These are phyloP conservation scores for Solanum ahanhuiri DNA, from an alignment of 257 asterid species.

Conservation along the genomic window DNA sequence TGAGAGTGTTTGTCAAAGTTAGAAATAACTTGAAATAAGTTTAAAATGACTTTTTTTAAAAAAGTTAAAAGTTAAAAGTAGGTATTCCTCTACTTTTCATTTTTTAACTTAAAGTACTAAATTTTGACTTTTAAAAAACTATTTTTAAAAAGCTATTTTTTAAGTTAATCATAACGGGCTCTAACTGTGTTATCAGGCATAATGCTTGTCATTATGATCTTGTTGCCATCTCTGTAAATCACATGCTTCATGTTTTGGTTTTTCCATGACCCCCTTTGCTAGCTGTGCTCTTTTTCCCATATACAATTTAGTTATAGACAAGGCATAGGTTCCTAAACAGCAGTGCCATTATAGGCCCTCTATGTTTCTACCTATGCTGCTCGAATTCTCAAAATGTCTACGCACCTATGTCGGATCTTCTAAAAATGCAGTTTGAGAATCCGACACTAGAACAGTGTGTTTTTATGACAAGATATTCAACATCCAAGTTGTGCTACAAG, in stretches of 20 bases:
- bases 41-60: too few relatives aligned
- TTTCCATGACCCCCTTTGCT: background rate
- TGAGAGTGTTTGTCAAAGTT: too few relatives aligned
- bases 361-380: background rate
- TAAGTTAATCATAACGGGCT: too few relatives aligned
- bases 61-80: too few relatives aligned
- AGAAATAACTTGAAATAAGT: too few relatives aligned
- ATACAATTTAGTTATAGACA: background rate
- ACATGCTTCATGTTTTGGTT: background rate
- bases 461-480: background rate
- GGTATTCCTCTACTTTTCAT: too few relatives aligned
- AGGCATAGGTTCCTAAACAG: background rate
- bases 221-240: background rate
- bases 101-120: too few relatives aligned
- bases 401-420: background rate
- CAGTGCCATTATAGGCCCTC: background rate
- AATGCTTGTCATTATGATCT: background rate
- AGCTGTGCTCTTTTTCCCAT: background rate
- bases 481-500: background rate
- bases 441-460: background rate
- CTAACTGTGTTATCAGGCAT: background rate
- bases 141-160: too few relatives aligned
- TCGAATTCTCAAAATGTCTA: background rate
- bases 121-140: too few relatives aligned
- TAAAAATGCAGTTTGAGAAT: background rate